Evolutionary conservation across 768 basidiomycete genomes (phyloP).

Genomic region (Mycena indigotica): DNA sequence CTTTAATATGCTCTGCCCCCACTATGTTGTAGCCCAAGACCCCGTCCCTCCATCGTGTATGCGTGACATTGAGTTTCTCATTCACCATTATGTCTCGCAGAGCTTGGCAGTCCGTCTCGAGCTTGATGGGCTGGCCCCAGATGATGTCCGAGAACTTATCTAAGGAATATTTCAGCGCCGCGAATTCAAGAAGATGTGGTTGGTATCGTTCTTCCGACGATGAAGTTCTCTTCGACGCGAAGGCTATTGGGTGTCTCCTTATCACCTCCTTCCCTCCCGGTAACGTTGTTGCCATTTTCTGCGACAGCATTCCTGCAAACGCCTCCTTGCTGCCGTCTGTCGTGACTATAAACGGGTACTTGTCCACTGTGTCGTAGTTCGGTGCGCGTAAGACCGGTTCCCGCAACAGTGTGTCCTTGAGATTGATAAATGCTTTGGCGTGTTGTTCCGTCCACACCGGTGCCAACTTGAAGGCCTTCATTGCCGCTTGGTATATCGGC

Average conservation of each 20-base stretch:
- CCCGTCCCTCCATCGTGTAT: slow-evolving; percentile 31
- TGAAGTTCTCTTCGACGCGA: slow-evolving; percentile 38
- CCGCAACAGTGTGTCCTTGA: slow-evolving; percentile 26
- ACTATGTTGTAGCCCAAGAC: too few relatives aligned
- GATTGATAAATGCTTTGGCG: slow-evolving; percentile 23
- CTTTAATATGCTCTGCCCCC: too few relatives aligned
- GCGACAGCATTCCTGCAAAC: slow-evolving; percentile 30
- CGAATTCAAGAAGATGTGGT: slow-evolving; percentile 37
- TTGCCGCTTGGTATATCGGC: slow-evolving; percentile 27
- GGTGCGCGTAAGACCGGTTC: slow-evolving; percentile 26
- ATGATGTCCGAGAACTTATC: slow-evolving; percentile 23
- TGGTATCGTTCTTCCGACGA: slow-evolving; percentile 30
- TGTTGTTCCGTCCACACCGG: slow-evolving; percentile 22
- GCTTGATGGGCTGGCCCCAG: slow-evolving; percentile 28
- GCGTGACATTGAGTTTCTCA: slow-evolving; percentile 19
- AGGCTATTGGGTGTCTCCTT: slow-evolving; percentile 32
- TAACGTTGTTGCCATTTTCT: slow-evolving; percentile 15
- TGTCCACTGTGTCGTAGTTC: slow-evolving; percentile 27
- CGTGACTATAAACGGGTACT: slow-evolving; percentile 30
- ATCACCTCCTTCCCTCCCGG: slow-evolving; percentile 16
- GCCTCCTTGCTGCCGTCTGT: slow-evolving; percentile 31
- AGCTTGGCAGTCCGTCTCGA: slow-evolving; percentile 15
- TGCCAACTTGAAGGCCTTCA: slow-evolving; percentile 21
- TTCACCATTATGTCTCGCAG: slow-evolving; percentile 27
- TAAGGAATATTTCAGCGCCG: slow-evolving; percentile 17